Conservation (phyloP, 1,284 basidiomycete species). For the Chiua sp. region DNA sequence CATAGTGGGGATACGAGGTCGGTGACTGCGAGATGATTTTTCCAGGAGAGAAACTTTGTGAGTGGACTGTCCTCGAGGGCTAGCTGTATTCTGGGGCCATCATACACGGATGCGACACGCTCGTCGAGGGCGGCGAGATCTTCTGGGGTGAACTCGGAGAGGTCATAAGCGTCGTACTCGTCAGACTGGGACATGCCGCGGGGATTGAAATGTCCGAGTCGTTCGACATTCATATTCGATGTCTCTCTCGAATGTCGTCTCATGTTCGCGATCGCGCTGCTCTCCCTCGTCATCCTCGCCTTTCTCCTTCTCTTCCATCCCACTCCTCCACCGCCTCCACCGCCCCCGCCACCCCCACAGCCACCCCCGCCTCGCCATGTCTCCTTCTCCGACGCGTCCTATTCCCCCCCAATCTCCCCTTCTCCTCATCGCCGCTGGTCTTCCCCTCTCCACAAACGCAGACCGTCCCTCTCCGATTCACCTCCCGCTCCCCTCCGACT, state of each 20-base stretch:
- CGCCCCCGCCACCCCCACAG: background rate
- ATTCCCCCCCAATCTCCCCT: too few relatives aligned
- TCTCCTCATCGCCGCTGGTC: too few relatives aligned
- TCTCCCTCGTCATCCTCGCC: constrained; percentile 2
- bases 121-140: constrained; percentile 61
- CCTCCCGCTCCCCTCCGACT: too few relatives aligned
- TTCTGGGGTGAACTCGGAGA: constrained; percentile 61
- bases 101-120: constrained; percentile 3
- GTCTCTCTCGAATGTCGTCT: too few relatives aligned
- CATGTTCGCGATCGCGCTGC: constrained; percentile 10
- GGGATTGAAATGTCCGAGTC: constrained; percentile 19
- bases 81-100: constrained; percentile 20
- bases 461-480: too few relatives aligned
- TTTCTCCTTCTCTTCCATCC: background rate
- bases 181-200: constrained; percentile 36
- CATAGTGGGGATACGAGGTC: constrained; percentile 58
- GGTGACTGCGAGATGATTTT: constrained; percentile 52
- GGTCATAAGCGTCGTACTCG: constrained; percentile 55
- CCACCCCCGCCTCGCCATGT: constrained; percentile 13
- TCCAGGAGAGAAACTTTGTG: constrained; percentile 41
- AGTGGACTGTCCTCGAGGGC: constrained; percentile 35
- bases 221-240: constrained; percentile 11
- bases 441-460: too few relatives aligned
- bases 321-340: too few relatives aligned
- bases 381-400: constrained; percentile 1